A percentile compares a stretch with the other conserved stretches of the same genome.
These are phyloP conservation scores for Byssochlamys sp. DNA, from an alignment of 2,329 filamentous ascomycete genomes.

Conservation along the genomic window DNA sequence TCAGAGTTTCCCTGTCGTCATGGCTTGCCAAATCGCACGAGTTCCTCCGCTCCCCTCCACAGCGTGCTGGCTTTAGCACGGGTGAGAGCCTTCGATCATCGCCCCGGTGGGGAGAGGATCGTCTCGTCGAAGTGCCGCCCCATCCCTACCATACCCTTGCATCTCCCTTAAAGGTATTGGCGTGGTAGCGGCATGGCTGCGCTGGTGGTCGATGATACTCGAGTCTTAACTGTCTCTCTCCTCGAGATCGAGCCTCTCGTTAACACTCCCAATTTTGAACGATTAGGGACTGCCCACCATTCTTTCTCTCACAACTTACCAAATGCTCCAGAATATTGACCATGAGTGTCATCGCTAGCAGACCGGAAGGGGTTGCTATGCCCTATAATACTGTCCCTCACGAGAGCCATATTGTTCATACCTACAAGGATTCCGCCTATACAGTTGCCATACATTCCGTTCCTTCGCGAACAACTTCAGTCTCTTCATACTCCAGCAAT, in stretches of 20 bases:
- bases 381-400: constrained; percentile 20
- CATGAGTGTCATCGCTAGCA: constrained; percentile 34
- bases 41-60: background rate
- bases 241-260: constrained; percentile 3
- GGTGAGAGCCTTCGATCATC: background rate
- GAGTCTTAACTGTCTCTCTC: background rate
- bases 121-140: constrained; percentile 1
- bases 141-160: background rate
- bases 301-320: constrained; percentile 1
- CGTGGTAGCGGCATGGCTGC: background rate
- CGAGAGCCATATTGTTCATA: constrained; percentile 14
- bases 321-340: constrained; percentile 9
- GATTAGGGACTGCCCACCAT: background rate
- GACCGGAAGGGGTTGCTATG: constrained; percentile 25
- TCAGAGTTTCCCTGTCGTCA: background rate
- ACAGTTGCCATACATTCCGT: constrained; percentile 21
- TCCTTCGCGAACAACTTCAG: constrained; percentile 23
- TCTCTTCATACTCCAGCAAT: constrained; percentile 30
- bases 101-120: constrained; percentile 1
- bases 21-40: background rate
- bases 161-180: constrained; percentile 1
- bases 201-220: background rate
- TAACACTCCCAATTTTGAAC: background rate
- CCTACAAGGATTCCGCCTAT: constrained; percentile 21
- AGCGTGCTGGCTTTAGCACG: background rate